Base-by-base conservation (phyloP, 2,329 filamentous ascomycete genomes). In the Parastagonospora nodorum region DNA sequence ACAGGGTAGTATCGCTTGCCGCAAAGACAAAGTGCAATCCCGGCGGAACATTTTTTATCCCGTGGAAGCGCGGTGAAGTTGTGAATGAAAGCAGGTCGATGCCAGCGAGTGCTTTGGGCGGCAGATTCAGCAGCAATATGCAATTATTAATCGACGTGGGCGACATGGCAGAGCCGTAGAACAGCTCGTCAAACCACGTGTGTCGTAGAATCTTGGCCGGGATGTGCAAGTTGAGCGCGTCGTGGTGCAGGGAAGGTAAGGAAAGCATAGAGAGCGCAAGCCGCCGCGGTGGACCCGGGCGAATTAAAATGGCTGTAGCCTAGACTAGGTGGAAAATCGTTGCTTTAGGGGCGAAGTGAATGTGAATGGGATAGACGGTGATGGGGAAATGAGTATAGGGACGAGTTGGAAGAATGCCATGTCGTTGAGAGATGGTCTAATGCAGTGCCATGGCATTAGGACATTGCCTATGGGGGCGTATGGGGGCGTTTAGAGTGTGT, bases 21-120 rank as follows among this genome's bases (percentile, higher is more conserved):
- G 80, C 82, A 64, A 86, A 88, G 14, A 85, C 69, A 57, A 87
- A 86, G 64, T 87, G 85, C 64, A 81, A 78, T 37, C 84, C 84
- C 2, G 74, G 61, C 0, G 84, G 82, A 4, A 88, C 61, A 56
- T 83, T 78, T 55, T 81, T 84, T 60, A 88, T 80, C 27, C 85
- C 85, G 49, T 79, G 78, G 69, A 88, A 87, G 45, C 81, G 80
- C 9, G 82, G 75, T 9, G 84, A 83, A 4, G 83, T 82, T 12
- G 83, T 86, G 70, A 88, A 87, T 39, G 84, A 84, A 42, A 87
- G 77, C 42, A 82, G 58, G 66, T 83, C 72, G 64, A 84, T 80
- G 53, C 80, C 84, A 57, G 81, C 80, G 11, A 82, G 71, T 1
- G 80, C 77, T 41, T 75, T 67, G 29, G 74, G 70, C 7, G 76